phyloP scores from a whole-genome alignment of 2,329 filamentous ascomycete genomes.

The Anisogramma anomala region DNA sequence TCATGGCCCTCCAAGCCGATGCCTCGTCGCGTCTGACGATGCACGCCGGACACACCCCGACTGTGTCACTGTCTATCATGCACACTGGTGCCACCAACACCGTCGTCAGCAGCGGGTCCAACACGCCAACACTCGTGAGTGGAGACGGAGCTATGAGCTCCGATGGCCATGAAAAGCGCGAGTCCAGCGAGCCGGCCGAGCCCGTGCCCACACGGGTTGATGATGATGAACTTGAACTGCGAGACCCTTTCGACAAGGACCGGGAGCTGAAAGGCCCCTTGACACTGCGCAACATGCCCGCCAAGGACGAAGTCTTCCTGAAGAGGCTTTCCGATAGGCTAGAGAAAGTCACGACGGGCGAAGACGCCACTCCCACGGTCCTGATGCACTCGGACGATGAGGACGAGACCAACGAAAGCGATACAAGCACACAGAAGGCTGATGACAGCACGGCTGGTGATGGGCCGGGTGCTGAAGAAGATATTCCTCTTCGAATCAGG shows the following conservation, averaged over 20 bases:
- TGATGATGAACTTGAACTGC: conserved; percentile 16
- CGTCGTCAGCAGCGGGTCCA: conserved; percentile 28
- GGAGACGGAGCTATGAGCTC: conserved; percentile 15
- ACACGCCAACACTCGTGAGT: conserved; percentile 25
- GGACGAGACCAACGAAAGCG: conserved; percentile 1
- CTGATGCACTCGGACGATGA: conserved; percentile 19
- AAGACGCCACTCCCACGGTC: conserved; percentile 35
- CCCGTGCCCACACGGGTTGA: conserved; percentile 8
- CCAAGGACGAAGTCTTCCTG: conserved; percentile 44
- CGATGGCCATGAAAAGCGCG: conserved; percentile 10
- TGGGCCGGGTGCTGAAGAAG: conserved; percentile 25
- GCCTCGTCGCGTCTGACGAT: conserved; percentile 44
- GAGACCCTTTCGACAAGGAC: conserved; percentile 31
- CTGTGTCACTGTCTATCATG: conserved; percentile 42
- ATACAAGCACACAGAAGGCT: background rate
- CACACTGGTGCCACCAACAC: conserved; percentile 30
- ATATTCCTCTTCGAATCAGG: conserved; percentile 33
- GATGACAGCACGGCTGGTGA: conserved; percentile 18
- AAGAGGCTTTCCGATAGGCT: conserved; percentile 39
- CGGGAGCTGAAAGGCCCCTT: conserved; percentile 38
- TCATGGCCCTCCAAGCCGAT: conserved; percentile 29
- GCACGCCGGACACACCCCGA: conserved; percentile 53
- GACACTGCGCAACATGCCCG: conserved; percentile 43
- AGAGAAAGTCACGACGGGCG: conserved; percentile 34
- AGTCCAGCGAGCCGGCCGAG: conserved; percentile 15